Percentiles rank a stretch among this genome's conserved stretches.
phyloP scores from a whole-genome alignment of 306 rosid species.

The Prunus fruticosa region DNA sequence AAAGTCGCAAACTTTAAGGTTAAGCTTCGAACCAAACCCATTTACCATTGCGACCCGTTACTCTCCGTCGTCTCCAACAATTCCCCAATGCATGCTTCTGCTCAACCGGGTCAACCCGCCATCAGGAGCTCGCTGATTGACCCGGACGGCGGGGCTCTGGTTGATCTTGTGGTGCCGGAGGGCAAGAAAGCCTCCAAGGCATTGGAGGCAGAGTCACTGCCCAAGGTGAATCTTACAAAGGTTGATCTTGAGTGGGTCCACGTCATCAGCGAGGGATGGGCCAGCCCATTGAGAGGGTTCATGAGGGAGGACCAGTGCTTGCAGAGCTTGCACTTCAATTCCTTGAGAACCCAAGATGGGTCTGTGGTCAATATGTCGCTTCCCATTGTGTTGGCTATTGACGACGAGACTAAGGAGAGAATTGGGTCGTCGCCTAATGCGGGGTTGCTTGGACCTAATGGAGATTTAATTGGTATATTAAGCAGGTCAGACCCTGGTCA shows the following conservation, averaged over 20 bases:
- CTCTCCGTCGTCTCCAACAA: not conserved
- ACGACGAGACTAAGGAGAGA: slow-evolving; percentile 54
- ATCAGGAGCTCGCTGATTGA: slow-evolving; percentile 82
- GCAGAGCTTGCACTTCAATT: slow-evolving; percentile 92
- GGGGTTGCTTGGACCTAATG: slow-evolving; percentile 66
- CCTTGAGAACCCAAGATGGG: slow-evolving; percentile 59
- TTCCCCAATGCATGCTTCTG: slow-evolving; percentile 42
- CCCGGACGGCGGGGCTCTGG: slow-evolving; percentile 79
- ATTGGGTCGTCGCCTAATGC: slow-evolving; percentile 61
- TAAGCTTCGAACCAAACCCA: slow-evolving; percentile 37
- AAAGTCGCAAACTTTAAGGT: not conserved
- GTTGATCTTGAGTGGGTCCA: slow-evolving; percentile 95
- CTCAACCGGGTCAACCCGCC: slow-evolving; percentile 7
- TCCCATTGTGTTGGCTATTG: slow-evolving; percentile 90
- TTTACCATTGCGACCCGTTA: slow-evolving; percentile 41
- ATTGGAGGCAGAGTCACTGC: slow-evolving; percentile 57
- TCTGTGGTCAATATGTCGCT: slow-evolving; percentile 85
- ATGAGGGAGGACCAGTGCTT: slow-evolving; percentile 92
- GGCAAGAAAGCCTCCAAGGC: slow-evolving; percentile 38
- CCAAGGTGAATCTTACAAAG: slow-evolving; percentile 51
- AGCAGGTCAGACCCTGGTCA: slow-evolving; percentile 51
- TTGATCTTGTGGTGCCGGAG: slow-evolving; percentile 76
- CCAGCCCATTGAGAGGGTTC: slow-evolving; percentile 88
- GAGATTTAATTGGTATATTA: slow-evolving; percentile 68
- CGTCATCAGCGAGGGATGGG: slow-evolving; percentile 91